Percentiles rank a stretch among this genome's conserved stretches.
These are phyloP conservation scores for Dryadomyces quercivorus DNA, from an alignment of 2,329 filamentous ascomycete genomes.

Conservation along the genomic window DNA sequence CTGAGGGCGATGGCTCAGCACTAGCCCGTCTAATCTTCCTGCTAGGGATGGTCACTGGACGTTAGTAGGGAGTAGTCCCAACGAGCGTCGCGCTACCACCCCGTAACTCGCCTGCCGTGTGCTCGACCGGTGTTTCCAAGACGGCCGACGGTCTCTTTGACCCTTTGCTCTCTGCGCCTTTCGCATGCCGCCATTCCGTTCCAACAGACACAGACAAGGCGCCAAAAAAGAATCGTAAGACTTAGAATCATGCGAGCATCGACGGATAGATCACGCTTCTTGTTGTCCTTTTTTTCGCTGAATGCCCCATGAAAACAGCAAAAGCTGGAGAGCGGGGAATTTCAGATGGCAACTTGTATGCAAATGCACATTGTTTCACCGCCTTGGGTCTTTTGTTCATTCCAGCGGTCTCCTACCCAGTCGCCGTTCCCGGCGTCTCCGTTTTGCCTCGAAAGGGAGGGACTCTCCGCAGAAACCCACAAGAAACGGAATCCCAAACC, in stretches of 20 bases:
- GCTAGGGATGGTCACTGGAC: not conserved
- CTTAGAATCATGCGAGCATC: not conserved
- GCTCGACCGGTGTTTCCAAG: not conserved
- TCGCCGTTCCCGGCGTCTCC: not conserved
- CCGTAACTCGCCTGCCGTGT: not conserved
- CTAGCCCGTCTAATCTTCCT: not conserved
- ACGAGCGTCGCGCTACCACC: not conserved
- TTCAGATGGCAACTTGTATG: not conserved
- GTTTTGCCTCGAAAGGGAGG: not conserved
- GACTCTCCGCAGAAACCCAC: not conserved
- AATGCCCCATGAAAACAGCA: not conserved
- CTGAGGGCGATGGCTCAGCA: too few species aligned
- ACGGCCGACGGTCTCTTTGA: not conserved
- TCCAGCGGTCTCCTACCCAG: not conserved
- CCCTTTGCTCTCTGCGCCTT: not conserved
- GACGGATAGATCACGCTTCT: not conserved
- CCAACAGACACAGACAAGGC: not conserved
- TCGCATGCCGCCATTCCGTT: too few species aligned
- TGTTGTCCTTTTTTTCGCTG: not conserved
- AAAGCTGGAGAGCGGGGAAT: not conserved
- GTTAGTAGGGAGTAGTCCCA: conserved; percentile 1
- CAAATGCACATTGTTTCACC: not conserved
- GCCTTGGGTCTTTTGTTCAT: not conserved
- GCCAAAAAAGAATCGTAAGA: not conserved
- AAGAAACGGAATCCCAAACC: conserved; percentile 1